Percentiles rank a stretch among this genome's conserved stretches.
Evolutionary conservation across 2,329 filamentous ascomycete species (phyloP).

Genomic region (Neonectria magnoliae): DNA sequence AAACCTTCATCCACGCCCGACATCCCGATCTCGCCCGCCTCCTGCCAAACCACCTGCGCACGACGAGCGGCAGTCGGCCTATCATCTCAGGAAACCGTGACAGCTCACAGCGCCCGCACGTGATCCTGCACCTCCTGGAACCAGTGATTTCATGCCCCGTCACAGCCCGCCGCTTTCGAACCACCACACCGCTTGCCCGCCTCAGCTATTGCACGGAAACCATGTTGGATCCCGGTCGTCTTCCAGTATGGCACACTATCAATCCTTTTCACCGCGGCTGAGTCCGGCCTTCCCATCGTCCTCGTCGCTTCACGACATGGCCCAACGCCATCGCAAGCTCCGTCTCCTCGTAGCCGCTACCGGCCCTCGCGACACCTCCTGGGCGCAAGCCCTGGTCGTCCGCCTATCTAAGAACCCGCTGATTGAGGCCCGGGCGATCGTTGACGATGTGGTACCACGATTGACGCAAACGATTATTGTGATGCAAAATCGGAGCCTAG

Average conservation of each 20-base stretch:
- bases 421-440: slow-evolving; percentile 69
- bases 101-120: slow-evolving; percentile 30
- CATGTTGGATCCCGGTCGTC: slow-evolving; percentile 44
- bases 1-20: slow-evolving; percentile 18
- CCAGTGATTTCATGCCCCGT: slow-evolving; percentile 47
- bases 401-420: slow-evolving; percentile 72
- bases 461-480: slow-evolving; percentile 71
- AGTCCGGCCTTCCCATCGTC: slow-evolving; percentile 46
- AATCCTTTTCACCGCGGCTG: slow-evolving; percentile 46
- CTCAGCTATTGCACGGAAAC: slow-evolving; percentile 39
- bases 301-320: slow-evolving; percentile 51
- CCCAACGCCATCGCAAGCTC: slow-evolving; percentile 56
- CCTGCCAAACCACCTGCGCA: background rate
- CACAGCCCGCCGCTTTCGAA: slow-evolving; percentile 39
- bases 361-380: slow-evolving; percentile 71
- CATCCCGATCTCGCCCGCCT: slow-evolving; percentile 7
- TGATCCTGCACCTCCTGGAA: slow-evolving; percentile 36
- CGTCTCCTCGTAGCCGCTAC: slow-evolving; percentile 73
- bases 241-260: slow-evolving; percentile 47
- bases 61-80: background rate
- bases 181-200: slow-evolving; percentile 43
- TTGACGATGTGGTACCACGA: slow-evolving; percentile 72
- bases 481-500: slow-evolving; percentile 63
- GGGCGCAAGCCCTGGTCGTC: slow-evolving; percentile 72
- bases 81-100: background rate